Evolutionary conservation across 2,329 filamentous ascomycete species (phyloP).

Genomic region (Myriosclerotinia duriaeana): DNA sequence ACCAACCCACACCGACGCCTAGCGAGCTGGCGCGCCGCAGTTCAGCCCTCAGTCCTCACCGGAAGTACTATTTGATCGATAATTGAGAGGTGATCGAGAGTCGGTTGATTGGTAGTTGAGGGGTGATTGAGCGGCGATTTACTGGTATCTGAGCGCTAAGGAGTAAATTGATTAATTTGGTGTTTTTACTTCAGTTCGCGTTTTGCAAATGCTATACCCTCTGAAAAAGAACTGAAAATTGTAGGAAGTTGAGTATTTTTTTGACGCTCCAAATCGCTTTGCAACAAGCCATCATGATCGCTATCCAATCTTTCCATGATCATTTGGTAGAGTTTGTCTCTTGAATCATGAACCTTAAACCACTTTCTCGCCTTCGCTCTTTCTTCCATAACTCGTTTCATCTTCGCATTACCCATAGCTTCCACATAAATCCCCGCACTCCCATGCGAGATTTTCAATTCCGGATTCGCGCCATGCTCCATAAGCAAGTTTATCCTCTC

Average conservation of each 20-base stretch:
- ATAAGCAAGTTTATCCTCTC: constrained; percentile 22
- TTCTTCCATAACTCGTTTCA: neutral
- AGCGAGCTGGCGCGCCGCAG: too few species aligned
- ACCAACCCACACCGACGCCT: too few species aligned
- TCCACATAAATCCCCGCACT: neutral
- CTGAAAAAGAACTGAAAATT: neutral
- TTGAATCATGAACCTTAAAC: neutral
- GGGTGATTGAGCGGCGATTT: neutral
- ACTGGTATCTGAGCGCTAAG: too few species aligned
- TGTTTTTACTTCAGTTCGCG: too few species aligned
- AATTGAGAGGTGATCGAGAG: too few species aligned
- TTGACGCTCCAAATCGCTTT: neutral
- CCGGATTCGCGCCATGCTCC: constrained; percentile 13
- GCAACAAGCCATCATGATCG: neutral
- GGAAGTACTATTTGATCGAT: too few species aligned
- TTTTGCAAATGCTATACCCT: too few species aligned
- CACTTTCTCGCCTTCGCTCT: neutral
- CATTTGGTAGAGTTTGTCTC: neutral
- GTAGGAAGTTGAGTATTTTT: neutral
- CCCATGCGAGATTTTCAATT: neutral
- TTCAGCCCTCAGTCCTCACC: too few species aligned
- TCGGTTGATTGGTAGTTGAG: too few species aligned
- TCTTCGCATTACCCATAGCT: neutral
- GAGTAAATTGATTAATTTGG: too few species aligned
- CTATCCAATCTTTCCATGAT: neutral